Conservation (phyloP, 2,329 filamentous ascomycete species). For the Pyrenophora seminiperda region DNA sequence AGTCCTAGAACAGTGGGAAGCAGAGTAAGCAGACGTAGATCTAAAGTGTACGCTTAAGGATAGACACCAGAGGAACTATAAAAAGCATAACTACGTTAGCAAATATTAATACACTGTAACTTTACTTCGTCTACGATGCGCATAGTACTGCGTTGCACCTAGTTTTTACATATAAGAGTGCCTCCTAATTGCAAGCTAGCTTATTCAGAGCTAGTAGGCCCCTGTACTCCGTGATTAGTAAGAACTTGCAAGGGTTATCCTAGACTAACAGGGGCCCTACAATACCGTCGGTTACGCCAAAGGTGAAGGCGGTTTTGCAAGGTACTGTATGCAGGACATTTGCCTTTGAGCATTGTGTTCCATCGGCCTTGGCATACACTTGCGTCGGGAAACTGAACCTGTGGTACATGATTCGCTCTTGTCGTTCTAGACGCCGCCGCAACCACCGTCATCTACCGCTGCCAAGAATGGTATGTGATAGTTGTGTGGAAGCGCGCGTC, state of each 20-base stretch:
- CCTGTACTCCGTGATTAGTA: slow-evolving; percentile 1
- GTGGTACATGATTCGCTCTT: too few relatives aligned
- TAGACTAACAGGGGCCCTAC: slow-evolving; percentile 1
- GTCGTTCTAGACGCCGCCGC: too few relatives aligned
- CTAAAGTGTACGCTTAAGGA: slow-evolving; percentile 1
- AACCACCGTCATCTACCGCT: too few relatives aligned
- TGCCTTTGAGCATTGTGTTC: too few relatives aligned
- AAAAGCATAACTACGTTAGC: slow-evolving; percentile 2
- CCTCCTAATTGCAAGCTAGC: background rate
- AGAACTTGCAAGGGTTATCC: slow-evolving; percentile 1
- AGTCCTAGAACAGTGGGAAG: background rate
- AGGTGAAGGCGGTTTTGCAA: background rate
- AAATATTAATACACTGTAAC: background rate
- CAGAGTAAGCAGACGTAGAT: background rate
- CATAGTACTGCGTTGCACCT: background rate
- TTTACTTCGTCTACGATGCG: background rate
- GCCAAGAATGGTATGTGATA: too few relatives aligned
- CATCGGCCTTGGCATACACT: too few relatives aligned
- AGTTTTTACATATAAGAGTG: slow-evolving; percentile 2
- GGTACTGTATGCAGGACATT: too few relatives aligned
- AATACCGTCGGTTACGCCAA: background rate
- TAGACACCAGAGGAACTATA: background rate
- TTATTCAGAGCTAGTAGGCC: slow-evolving; percentile 1
- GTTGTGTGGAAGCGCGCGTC: too few relatives aligned
- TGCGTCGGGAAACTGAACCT: too few relatives aligned